phyloP scores from a whole-genome alignment of 2,329 filamentous ascomycete species.

The Aspergillus intermedius region DNA sequence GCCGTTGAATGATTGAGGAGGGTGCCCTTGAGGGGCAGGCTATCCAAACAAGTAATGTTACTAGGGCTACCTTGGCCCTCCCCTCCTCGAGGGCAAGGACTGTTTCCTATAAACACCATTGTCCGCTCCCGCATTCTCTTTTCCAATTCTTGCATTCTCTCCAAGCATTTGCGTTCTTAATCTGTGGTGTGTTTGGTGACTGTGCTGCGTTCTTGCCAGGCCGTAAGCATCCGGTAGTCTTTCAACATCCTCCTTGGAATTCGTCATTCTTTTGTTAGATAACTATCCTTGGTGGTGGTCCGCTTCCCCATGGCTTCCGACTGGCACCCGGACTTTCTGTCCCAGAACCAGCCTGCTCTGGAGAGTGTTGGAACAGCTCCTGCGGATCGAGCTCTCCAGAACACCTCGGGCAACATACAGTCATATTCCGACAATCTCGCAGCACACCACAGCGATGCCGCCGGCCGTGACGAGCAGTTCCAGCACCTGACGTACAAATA shows the following conservation, averaged over 20 bases:
- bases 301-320: constrained; percentile 32
- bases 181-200: constrained; percentile 18
- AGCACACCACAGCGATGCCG: constrained; percentile 19
- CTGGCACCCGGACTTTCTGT: constrained; percentile 35
- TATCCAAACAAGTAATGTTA: constrained; percentile 31
- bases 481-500: constrained; percentile 33
- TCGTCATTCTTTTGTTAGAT: constrained; percentile 34
- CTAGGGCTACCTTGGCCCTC: constrained; percentile 24
- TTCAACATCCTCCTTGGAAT: constrained; percentile 31
- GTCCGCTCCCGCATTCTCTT: constrained; percentile 40
- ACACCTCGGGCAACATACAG: constrained; percentile 40
- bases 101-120: constrained; percentile 37
- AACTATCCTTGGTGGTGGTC: constrained; percentile 27
- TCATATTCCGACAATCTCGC: constrained; percentile 29
- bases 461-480: constrained; percentile 28
- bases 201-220: constrained; percentile 32
- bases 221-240: constrained; percentile 32
- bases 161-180: constrained; percentile 33
- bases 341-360: constrained; percentile 31
- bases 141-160: constrained; percentile 39
- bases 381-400: constrained; percentile 33
- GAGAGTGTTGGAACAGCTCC: constrained; percentile 30
- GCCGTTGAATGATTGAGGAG: constrained; percentile 23
- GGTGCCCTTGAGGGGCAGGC: constrained; percentile 31
- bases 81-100: constrained; percentile 21